Conservation (phyloP, 371 early-diverging fungal genomes). For the Saksenaea vasiformis region DNA sequence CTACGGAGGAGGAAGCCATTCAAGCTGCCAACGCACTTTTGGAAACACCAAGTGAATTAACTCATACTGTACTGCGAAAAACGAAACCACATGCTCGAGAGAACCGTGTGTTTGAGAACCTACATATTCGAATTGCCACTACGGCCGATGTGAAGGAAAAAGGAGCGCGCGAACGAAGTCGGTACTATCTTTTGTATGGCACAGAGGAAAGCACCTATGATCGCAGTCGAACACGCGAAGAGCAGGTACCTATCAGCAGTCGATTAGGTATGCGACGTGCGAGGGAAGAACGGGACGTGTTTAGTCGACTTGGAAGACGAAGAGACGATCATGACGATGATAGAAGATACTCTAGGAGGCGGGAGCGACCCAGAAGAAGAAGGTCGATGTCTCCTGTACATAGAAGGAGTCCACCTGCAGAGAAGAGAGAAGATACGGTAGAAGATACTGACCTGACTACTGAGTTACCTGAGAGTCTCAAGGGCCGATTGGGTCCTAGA, state of each 20-base stretch:
- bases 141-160: conserved; percentile 51
- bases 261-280: conserved; percentile 10
- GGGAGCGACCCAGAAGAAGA: background rate
- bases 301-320: conserved; percentile 17
- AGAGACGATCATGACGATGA: conserved; percentile 6
- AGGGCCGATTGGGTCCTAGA: conserved; percentile 15
- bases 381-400: background rate
- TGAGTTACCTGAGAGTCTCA: conserved; percentile 16
- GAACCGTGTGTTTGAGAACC: conserved; percentile 9
- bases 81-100: conserved; percentile 22
- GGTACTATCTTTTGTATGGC: conserved; percentile 56
- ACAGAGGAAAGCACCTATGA: conserved; percentile 13
- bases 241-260: conserved; percentile 1
- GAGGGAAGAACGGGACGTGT: conserved; percentile 6
- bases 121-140: conserved; percentile 49
- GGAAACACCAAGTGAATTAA: conserved; percentile 12
- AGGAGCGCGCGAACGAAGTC: conserved; percentile 52
- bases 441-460: conserved; percentile 1
- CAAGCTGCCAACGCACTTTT: conserved; percentile 40
- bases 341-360: conserved; percentile 6
- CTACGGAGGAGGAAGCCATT: conserved; percentile 26
- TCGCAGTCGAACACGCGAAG: background rate
- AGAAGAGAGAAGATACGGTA: background rate
- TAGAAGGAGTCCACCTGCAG: too few relatives aligned
- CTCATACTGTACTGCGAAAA: conserved; percentile 33